phyloP scores from a whole-genome alignment of 1,284 basidiomycete genomes.

The Trichosporon sp. region DNA sequence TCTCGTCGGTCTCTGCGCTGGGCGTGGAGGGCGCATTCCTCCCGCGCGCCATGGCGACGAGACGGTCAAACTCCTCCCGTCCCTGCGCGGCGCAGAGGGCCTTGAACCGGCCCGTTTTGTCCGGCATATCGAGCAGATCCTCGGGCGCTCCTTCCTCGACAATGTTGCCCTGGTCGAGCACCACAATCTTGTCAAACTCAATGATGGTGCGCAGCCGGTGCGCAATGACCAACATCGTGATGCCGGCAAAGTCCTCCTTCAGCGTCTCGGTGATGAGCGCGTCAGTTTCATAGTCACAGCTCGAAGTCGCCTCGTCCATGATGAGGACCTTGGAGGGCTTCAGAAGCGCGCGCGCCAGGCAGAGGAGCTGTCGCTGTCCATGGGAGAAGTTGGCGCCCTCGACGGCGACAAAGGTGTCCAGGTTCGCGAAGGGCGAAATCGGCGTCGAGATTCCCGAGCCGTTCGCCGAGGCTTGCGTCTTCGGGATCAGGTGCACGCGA shows the following conservation, averaged over 20 bases:
- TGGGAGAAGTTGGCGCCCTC: slow-evolving; percentile 70
- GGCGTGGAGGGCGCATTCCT: background rate
- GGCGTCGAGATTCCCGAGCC: slow-evolving; percentile 55
- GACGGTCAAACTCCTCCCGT: slow-evolving; percentile 46
- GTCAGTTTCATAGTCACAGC: slow-evolving; percentile 74
- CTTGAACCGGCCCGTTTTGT: slow-evolving; percentile 43
- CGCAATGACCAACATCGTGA: slow-evolving; percentile 71
- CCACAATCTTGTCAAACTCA: slow-evolving; percentile 60
- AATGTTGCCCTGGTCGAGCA: slow-evolving; percentile 69
- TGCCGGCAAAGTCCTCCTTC: slow-evolving; percentile 67
- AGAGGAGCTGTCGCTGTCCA: slow-evolving; percentile 76
- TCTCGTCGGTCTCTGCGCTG: background rate
- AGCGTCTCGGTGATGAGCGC: slow-evolving; percentile 74
- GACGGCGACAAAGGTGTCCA: slow-evolving; percentile 57
- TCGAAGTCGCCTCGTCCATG: slow-evolving; percentile 63
- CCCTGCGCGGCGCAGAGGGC: slow-evolving; percentile 53
- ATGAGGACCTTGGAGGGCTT: slow-evolving; percentile 72
- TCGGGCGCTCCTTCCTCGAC: slow-evolving; percentile 45
- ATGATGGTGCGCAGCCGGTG: slow-evolving; percentile 66
- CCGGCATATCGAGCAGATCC: slow-evolving; percentile 22
- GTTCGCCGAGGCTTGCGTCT: slow-evolving; percentile 47
- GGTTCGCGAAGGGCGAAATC: slow-evolving; percentile 62
- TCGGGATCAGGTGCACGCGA: slow-evolving; percentile 61
- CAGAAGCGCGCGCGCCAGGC: slow-evolving; percentile 70
- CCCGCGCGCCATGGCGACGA: slow-evolving; percentile 24